Conservation (phyloP, 2,329 filamentous ascomycete genomes). For the Cytospora piceicola region DNA sequence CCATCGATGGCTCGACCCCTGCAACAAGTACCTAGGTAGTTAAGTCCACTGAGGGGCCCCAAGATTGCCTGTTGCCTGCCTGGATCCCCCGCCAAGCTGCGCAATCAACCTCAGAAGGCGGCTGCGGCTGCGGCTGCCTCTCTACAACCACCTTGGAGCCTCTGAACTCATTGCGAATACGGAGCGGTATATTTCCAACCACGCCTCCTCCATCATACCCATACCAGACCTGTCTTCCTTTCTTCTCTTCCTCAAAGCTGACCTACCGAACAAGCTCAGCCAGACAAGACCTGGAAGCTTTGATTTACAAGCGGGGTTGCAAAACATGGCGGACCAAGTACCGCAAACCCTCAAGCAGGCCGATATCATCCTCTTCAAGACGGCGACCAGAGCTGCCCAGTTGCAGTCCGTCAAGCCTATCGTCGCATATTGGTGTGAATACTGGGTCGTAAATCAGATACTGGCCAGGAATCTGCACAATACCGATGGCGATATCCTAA, state of each 20-base stretch:
- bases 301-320: not conserved
- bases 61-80: not conserved
- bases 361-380: conserved; percentile 73
- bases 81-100: not conserved
- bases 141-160: not conserved
- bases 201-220: not conserved
- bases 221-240: not conserved
- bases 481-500: conserved; percentile 74
- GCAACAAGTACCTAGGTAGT: not conserved
- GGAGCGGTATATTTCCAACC: not conserved
- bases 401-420: conserved; percentile 84
- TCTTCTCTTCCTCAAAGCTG: not conserved
- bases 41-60: not conserved
- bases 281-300: not conserved
- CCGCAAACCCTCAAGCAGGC: conserved; percentile 76
- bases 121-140: not conserved
- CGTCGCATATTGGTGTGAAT: conserved; percentile 96
- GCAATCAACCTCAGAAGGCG: not conserved
- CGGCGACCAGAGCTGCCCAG: conserved; percentile 81
- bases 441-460: conserved; percentile 92
- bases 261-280: not conserved
- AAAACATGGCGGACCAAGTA: conserved; percentile 71
- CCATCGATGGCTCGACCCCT: not conserved
- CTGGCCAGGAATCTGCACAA: conserved; percentile 79
- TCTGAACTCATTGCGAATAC: not conserved